phyloP scores from a whole-genome alignment of 2,329 filamentous ascomycete species.

The Stemphylium lycopersici region DNA sequence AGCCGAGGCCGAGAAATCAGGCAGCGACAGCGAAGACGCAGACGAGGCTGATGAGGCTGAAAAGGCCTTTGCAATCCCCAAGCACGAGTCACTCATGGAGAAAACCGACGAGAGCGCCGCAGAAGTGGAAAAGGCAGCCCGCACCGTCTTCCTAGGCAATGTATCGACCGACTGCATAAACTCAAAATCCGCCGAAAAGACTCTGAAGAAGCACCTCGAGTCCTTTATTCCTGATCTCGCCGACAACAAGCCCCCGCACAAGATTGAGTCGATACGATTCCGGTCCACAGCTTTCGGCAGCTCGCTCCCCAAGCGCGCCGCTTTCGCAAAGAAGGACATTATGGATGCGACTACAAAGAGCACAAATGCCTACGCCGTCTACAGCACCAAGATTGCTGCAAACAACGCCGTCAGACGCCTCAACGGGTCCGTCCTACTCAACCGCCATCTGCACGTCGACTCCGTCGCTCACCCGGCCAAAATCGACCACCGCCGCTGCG shows the following conservation, averaged over 20 bases:
- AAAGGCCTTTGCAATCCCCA: conserved; percentile 59
- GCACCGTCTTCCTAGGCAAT: conserved; percentile 93
- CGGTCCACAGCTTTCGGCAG: conserved; percentile 87
- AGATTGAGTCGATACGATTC: conserved; percentile 90
- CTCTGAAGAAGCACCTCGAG: conserved; percentile 75
- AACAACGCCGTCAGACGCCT: conserved; percentile 76
- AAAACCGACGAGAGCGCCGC: conserved; percentile 50
- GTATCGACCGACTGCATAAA: conserved; percentile 83
- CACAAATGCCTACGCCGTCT: conserved; percentile 93
- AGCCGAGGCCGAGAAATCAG: conserved; percentile 47
- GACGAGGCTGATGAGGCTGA: conserved; percentile 40
- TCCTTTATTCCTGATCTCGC: conserved; percentile 68
- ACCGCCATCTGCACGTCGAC: conserved; percentile 89
- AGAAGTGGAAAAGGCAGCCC: conserved; percentile 82
- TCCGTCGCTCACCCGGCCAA: conserved; percentile 85
- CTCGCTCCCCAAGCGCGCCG: conserved; percentile 88
- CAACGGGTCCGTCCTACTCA: conserved; percentile 83
- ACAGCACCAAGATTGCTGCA: conserved; percentile 75
- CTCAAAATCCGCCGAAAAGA: conserved; percentile 80
- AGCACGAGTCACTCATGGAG: conserved; percentile 57
- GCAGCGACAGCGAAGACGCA: not conserved
- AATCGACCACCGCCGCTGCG: conserved; percentile 83
- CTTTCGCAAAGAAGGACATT: conserved; percentile 86
- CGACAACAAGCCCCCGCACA: conserved; percentile 62
- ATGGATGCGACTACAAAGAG: conserved; percentile 92